Conservation (phyloP, 2,329 filamentous ascomycete genomes). For the Sphaerulina populicola region DNA sequence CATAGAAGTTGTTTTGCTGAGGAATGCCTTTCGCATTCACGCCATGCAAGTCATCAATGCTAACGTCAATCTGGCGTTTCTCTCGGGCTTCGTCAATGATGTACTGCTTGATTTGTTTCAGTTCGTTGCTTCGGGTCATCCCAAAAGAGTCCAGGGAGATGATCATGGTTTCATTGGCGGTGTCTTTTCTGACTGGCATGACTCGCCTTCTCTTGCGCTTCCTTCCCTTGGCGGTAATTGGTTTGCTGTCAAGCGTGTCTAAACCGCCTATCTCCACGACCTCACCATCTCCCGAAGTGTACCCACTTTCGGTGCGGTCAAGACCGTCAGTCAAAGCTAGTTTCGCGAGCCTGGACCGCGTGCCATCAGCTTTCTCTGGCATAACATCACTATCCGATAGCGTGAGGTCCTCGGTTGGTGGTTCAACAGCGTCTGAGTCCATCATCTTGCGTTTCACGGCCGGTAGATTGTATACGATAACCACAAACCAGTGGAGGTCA, state of each 20-base stretch:
- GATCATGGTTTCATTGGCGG: slow-evolving; percentile 52
- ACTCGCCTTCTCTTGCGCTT: slow-evolving; percentile 16
- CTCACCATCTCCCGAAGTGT: neutral
- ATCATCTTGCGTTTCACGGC: slow-evolving; percentile 26
- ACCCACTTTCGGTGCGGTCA: neutral
- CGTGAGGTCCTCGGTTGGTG: neutral
- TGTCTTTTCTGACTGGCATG: slow-evolving; percentile 25
- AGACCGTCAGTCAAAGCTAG: neutral
- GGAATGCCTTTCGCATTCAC: slow-evolving; percentile 71
- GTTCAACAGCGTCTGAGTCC: slow-evolving; percentile 10
- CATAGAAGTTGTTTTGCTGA: slow-evolving; percentile 70
- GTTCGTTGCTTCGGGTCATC: slow-evolving; percentile 54
- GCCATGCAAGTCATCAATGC: slow-evolving; percentile 43
- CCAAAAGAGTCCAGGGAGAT: slow-evolving; percentile 83
- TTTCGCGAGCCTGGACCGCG: neutral
- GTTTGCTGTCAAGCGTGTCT: neutral
- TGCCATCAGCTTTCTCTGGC: neutral
- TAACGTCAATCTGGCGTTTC: slow-evolving; percentile 48
- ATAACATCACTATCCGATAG: neutral
- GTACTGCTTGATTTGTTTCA: slow-evolving; percentile 65
- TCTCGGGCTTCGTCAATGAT: slow-evolving; percentile 61
- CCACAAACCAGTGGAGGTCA: slow-evolving; percentile 79
- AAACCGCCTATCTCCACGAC: neutral
- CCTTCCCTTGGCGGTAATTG: neutral
- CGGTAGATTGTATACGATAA: slow-evolving; percentile 89